Evolutionary conservation across 2,329 filamentous ascomycete genomes (phyloP), one percentile per base, ranked within the genome.

Genomic region (Aspergillus costaricaensis): DNA sequence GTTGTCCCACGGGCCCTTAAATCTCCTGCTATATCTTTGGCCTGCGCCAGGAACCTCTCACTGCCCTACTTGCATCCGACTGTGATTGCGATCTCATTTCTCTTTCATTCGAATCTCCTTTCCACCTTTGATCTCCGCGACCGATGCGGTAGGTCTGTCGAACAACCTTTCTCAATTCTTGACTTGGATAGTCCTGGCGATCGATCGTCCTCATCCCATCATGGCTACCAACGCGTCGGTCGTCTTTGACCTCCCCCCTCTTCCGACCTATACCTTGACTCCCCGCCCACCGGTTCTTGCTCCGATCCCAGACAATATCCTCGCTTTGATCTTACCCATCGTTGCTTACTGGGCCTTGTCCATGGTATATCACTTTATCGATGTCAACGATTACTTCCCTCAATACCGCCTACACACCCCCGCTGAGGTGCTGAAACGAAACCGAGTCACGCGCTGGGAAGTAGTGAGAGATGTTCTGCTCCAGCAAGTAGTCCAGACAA

Each of bases 381-480:
- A 99, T 78, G 82, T 88, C 60, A 88, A 88, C 78, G 91, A 97
- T 76, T 80, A 94, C 39, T 96, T 94, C 75, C 89, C 93, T 17
- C 87, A 96, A 70, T 97, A 98, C 79, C 90, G 95, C 64, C 83
- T 99, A 44, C 95, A 99, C 79, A 98, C 95, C 0, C 95, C 95
- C 14, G 92, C 92, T 55, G 94, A 98, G 77, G 90, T 98, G 64
- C 75, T 88, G 38, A 91, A 91, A 76, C 87, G 93, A 69, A 97
- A 97, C 77, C 91, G 91, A 72, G 94, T 92, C 56, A 86, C 90
- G 50, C 87, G 92, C 64, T 91, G 86, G 79, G 89, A 97, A 71
- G 92, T 96, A 3, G 86, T 94, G 64, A 88, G 91, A 75, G 94
- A 98, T 81, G 94, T 98, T 67, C 80, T 98, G 58, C 74, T 98